Conservation (phyloP, 192 early-diverging fungal species). For the Coemansia asiatica region DNA sequence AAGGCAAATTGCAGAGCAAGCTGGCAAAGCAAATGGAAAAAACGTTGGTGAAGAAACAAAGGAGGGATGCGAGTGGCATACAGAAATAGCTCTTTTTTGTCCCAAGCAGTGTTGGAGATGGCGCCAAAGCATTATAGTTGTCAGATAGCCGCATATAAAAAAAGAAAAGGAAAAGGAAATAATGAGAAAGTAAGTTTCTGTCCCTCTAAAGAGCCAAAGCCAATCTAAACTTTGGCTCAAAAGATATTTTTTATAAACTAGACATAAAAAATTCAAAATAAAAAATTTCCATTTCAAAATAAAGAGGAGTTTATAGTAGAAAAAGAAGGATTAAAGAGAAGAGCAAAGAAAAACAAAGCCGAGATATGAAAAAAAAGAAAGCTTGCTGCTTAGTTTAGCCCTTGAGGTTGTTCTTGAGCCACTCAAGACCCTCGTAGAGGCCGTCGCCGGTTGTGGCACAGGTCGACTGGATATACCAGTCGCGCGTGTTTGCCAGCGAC, state of each 20-base stretch:
- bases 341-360: background rate
- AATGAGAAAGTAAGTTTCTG: too few species aligned
- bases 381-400: constrained; percentile 1
- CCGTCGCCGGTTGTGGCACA: constrained; percentile 94
- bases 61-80: background rate
- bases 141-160: background rate
- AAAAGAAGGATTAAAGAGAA: background rate
- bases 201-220: too few species aligned
- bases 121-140: background rate
- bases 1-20: background rate
- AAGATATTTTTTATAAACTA: too few species aligned
- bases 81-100: background rate
- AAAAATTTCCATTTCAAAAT: background rate
- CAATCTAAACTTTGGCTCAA: too few species aligned
- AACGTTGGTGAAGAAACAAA: background rate
- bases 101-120: background rate
- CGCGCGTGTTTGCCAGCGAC: constrained; percentile 68
- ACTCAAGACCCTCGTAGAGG: constrained; percentile 96
- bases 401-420: constrained; percentile 71
- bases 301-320: constrained; percentile 2
- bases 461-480: constrained; percentile 93
- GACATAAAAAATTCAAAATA: too few species aligned
- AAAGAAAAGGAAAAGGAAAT: background rate
- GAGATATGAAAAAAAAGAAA: background rate
- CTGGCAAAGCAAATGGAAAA: background rate